phyloP scores from a whole-genome alignment of 2,329 filamentous ascomycete species.

The Exophiala oligosperma region DNA sequence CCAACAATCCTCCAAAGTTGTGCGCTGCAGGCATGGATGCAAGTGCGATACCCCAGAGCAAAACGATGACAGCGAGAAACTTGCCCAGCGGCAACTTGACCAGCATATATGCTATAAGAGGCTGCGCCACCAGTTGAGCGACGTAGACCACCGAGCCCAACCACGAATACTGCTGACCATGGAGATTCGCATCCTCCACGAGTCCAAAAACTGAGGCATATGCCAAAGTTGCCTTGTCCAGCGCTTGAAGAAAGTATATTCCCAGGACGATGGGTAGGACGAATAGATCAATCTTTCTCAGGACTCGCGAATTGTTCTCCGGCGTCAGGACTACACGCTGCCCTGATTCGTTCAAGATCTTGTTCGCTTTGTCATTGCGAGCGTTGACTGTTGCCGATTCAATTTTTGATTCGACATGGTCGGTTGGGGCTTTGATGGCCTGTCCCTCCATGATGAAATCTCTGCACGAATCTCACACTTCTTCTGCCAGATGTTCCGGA shows the following conservation, averaged over 20 bases:
- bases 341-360: slow-evolving; percentile 49
- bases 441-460: slow-evolving; percentile 9
- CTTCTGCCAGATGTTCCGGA: no score
- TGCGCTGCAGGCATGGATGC: slow-evolving; percentile 54
- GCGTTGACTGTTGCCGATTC: slow-evolving; percentile 7
- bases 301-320: slow-evolving; percentile 53
- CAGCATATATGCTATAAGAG: slow-evolving; percentile 53
- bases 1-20: slow-evolving; percentile 43
- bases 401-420: slow-evolving; percentile 17
- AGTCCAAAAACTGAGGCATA: slow-evolving; percentile 66
- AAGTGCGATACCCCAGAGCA: slow-evolving; percentile 55
- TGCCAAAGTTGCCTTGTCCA: slow-evolving; percentile 62
- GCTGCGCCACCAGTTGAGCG: slow-evolving; percentile 56
- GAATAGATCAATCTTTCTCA: slow-evolving; percentile 52
- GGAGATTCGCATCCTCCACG: slow-evolving; percentile 57
- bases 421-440: slow-evolving; percentile 12
- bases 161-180: slow-evolving; percentile 58
- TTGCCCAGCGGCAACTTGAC: slow-evolving; percentile 63
- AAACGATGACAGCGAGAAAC: slow-evolving; percentile 54
- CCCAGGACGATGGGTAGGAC: slow-evolving; percentile 58
- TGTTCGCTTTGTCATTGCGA: slow-evolving; percentile 49
- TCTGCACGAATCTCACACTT: background rate
- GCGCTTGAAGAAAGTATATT: slow-evolving; percentile 63
- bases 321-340: slow-evolving; percentile 51
- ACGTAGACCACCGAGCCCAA: slow-evolving; percentile 55